Evolutionary conservation across 441 rosid genomes (phyloP), one percentile per base, ranked within the genome.

Genomic region (Sinapis alba): DNA sequence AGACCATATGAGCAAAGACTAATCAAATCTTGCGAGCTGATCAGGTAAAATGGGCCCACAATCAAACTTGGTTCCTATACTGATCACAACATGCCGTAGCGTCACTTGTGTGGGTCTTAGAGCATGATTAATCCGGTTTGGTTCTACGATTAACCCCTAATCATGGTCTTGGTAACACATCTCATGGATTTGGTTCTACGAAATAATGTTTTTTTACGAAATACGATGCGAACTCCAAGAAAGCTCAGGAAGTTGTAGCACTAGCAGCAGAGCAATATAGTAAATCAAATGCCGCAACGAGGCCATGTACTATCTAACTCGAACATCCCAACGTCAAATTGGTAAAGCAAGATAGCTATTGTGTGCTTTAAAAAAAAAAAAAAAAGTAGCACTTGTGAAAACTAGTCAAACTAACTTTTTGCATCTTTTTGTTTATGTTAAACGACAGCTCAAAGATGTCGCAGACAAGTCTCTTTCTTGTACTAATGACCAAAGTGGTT

Each of bases 211-310:
- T 2, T 8, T 30, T n/a, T 59, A 59, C 19, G 15, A 16, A 62
- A n/a, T n/a, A n/a, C n/a, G 28, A 36, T 62, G 3, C 26, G 1
- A 62, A 62, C 67, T 62, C 30, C 28, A 36, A 62, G 59, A 47
- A 66, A 66, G 43, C 38, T 47, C 43, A 12, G 6, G 71, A 30
- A 67, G 20, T 19, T 67, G 61, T 68, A 67, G 13, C 58, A 45
- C 30, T 2, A 65, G 71, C 19, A 19, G 18, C 47, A 13, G 27
- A 51, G 71, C 13, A 5, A 19, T 67, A 20, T 30, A 28, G 47
- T 51, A 11, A 51, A 28, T 12, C 43, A 8, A 28, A n/a, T 28
- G 61, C 8, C 26, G 60, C 47, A 6, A n/a, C 10, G 50, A 62
- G 50, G 66, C 16, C 50, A 21, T 54, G 15, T 2, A n/a, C 7